phyloP scores from a whole-genome alignment of 768 basidiomycete genomes.

The Mycena rebaudengoi region DNA sequence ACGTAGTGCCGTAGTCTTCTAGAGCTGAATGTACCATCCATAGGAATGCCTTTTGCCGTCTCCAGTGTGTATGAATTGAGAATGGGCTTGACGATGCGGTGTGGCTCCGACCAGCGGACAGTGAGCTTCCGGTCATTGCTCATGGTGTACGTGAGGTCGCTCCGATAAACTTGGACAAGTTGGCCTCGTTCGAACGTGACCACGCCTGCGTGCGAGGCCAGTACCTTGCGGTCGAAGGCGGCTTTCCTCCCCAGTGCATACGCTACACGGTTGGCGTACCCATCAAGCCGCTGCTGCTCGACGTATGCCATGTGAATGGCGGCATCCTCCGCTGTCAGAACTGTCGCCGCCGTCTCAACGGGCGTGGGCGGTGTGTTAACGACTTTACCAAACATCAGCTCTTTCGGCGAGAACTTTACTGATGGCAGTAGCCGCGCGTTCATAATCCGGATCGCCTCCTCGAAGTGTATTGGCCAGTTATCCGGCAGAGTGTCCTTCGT shows the following conservation, averaged over 20 bases:
- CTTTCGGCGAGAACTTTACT: constrained; percentile 27
- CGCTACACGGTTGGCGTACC: constrained; percentile 29
- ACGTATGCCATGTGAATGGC: constrained; percentile 41
- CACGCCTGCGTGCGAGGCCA: constrained; percentile 13
- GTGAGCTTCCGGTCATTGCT: too few species aligned
- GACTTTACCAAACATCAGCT: constrained; percentile 39
- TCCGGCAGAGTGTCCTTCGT: constrained; percentile 24
- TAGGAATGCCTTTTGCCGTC: too few species aligned
- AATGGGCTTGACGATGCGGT: too few species aligned
- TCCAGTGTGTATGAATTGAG: too few species aligned
- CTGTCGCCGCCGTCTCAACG: too few species aligned
- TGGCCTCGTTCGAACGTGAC: constrained; percentile 38
- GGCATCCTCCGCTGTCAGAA: too few species aligned
- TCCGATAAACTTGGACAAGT: too few species aligned
- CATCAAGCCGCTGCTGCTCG: constrained; percentile 39
- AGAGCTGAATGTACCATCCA: too few species aligned
- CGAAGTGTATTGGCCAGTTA: constrained; percentile 31
- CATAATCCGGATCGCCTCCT: constrained; percentile 22
- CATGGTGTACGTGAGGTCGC: too few species aligned
- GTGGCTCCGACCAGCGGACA: too few species aligned
- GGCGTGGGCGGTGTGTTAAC: constrained; percentile 38
- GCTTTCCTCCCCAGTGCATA: constrained; percentile 34
- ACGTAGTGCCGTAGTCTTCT: too few species aligned
- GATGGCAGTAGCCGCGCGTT: constrained; percentile 35
- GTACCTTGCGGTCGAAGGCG: constrained; percentile 36